Conservation (phyloP, 1,139 yeast species). For the Maudiozyma humilis region DNA sequence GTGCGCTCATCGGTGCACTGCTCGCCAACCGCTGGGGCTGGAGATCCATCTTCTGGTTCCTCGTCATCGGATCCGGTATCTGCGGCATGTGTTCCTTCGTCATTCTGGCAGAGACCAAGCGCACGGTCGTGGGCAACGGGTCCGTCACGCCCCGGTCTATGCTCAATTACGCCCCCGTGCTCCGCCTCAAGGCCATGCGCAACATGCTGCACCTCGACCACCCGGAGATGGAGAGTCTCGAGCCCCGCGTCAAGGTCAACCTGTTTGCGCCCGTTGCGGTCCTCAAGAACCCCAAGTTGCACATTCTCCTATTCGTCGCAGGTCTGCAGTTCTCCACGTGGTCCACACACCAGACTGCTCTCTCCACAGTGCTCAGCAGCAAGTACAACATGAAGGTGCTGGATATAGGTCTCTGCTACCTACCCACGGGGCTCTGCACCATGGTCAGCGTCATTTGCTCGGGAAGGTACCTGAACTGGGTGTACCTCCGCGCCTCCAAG, state of each 20-base stretch:
- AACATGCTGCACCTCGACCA: constrained; percentile 27
- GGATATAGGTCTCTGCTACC: constrained; percentile 54
- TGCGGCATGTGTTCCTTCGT: constrained; percentile 35
- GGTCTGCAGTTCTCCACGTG: constrained; percentile 58
- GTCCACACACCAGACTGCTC: constrained; percentile 58
- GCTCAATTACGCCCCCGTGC: constrained; percentile 39
- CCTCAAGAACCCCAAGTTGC: constrained; percentile 33
- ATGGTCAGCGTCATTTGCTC: constrained; percentile 41
- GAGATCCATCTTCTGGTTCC: constrained; percentile 71
- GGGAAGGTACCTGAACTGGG: constrained; percentile 42
- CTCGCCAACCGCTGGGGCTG: constrained; percentile 54
- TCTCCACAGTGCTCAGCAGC: constrained; percentile 45
- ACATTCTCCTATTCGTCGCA: constrained; percentile 41
- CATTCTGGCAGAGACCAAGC: constrained; percentile 61
- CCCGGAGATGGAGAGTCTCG: constrained; percentile 29
- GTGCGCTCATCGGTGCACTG: constrained; percentile 70
- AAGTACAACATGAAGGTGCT: constrained; percentile 44
- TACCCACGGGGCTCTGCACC: constrained; percentile 53
- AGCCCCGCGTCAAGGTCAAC: constrained; percentile 29
- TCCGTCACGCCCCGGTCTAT: constrained; percentile 39
- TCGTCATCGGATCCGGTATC: constrained; percentile 51
- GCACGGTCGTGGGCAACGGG: constrained; percentile 62
- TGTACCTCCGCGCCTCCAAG: constrained; percentile 31
- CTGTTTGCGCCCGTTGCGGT: constrained; percentile 41
- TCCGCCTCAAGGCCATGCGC: constrained; percentile 22